Base-by-base conservation (phyloP, 2,329 filamentous ascomycete species). In the Colletotrichum neosansevieriae region DNA sequence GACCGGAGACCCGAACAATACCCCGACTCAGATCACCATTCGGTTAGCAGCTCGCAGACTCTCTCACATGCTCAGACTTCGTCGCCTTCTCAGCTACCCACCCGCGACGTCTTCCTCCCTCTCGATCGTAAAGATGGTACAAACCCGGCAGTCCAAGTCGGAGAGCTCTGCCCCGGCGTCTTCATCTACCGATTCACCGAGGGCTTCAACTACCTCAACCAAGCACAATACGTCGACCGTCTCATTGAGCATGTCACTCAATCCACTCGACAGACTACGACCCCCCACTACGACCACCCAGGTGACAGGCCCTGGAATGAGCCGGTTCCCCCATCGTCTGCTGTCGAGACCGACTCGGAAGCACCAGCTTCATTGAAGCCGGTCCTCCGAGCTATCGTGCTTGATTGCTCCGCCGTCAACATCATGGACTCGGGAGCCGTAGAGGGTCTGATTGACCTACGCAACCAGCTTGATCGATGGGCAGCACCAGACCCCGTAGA, bases 401-500 rank as follows among this genome's bases (percentile, higher is more conserved):
- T 89, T 1, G 88, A 89, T 75, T 88, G 87, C 73, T 84, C 84
- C 0, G 80, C 85, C 2, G 85, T 89, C 51, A 86, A 87, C 71
- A 81, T 82, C 59, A 77, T 89, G 47, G 88, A 90, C 68, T 81
- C 87, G 3, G 89, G 87, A 0, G 84, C 85, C 9, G 76, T 88
- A 0, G 86, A 90, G 71, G 85, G 85, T 0, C 76, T 90, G 5
- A 79, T 88, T 32, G 86, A 89, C 71, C 76, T 88, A 6, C 82
- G 86, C 34, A 83, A 83, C 67, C 81, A 84, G n/a, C 79, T 90
- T 2, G 84, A 88, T 73, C 79, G 81, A 6, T 85, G 88, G 72
- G 83, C 86, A 0, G 74, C 78, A 1, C 84, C 84, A 0, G 79
- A 82, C 32, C 69, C 73, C 0, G 83, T 85, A 3, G 82, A 86